Evolutionary conservation across 768 basidiomycete species (phyloP).

Genomic region (Thelephora aurantiotincta): DNA sequence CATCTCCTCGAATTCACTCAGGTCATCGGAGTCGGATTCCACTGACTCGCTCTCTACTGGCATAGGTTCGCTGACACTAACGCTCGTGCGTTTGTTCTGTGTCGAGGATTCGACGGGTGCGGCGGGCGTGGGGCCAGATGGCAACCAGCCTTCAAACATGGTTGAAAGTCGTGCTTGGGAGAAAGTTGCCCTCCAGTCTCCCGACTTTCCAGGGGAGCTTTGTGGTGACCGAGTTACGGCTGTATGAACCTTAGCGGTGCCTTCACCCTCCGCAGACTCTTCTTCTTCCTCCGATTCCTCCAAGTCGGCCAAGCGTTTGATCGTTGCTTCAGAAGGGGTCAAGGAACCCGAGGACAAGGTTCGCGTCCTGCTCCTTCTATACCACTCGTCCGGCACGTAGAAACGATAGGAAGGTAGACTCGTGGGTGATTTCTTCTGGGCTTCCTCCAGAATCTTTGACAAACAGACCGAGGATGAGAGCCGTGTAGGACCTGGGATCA

Average conservation of each 20-base stretch:
- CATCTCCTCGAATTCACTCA: conserved; percentile 4
- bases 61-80: conserved; percentile 61
- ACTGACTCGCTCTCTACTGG: conserved; percentile 30
- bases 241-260: conserved; percentile 45
- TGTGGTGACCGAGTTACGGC: conserved; percentile 13
- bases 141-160: conserved; percentile 54
- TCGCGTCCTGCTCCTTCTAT: conserved; percentile 50
- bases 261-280: conserved; percentile 28
- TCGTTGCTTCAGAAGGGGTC: conserved; percentile 37
- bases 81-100: conserved; percentile 19
- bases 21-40: conserved; percentile 5
- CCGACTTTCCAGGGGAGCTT: conserved; percentile 10
- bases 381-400: conserved; percentile 74
- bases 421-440: too few relatives aligned
- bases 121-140: conserved; percentile 23
- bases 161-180: conserved; percentile 49
- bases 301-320: conserved; percentile 32
- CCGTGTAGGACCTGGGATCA: too few relatives aligned
- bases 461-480: too few relatives aligned
- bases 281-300: conserved; percentile 34
- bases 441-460: too few relatives aligned
- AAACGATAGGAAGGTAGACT: conserved; percentile 28
- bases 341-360: conserved; percentile 29
- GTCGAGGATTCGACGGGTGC: conserved; percentile 15
- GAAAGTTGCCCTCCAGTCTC: conserved; percentile 39